phyloP scores from a whole-genome alignment of 2,329 filamentous ascomycete species.

The Curvularia eragrostidis region DNA sequence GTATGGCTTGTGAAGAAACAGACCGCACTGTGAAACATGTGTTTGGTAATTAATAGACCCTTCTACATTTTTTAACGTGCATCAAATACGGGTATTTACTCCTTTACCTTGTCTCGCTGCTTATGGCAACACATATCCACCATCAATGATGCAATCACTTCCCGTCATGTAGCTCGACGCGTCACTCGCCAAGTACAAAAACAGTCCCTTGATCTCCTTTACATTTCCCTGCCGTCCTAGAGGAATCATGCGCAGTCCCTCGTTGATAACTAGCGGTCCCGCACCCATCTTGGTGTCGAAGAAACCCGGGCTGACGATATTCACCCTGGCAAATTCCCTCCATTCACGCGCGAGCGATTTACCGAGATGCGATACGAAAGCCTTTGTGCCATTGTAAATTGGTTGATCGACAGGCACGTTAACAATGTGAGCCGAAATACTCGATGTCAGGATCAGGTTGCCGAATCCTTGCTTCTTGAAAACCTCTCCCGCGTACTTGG shows the following conservation, averaged over 20 bases:
- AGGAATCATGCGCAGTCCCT: conserved; percentile 73
- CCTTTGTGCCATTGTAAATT: conserved; percentile 59
- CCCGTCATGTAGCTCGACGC: conserved; percentile 81
- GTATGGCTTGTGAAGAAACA: neutral
- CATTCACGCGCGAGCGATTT: conserved; percentile 70
- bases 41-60: too few species aligned
- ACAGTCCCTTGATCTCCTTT: conserved; percentile 80
- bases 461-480: conserved; percentile 58
- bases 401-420: conserved; percentile 75
- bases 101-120: neutral
- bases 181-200: conserved; percentile 81
- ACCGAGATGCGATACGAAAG: conserved; percentile 68
- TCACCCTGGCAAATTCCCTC: conserved; percentile 70
- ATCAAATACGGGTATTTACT: neutral
- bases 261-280: conserved; percentile 67
- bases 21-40: too few species aligned
- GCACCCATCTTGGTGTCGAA: conserved; percentile 70
- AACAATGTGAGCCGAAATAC: conserved; percentile 78
- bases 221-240: conserved; percentile 75
- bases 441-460: conserved; percentile 68
- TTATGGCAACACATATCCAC: conserved; percentile 65
- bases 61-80: neutral
- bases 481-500: conserved; percentile 51
- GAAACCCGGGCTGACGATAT: conserved; percentile 70
- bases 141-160: conserved; percentile 75